Conservation (phyloP, 2,329 filamentous ascomycete species). For the Blastomyces silverae region DNA sequence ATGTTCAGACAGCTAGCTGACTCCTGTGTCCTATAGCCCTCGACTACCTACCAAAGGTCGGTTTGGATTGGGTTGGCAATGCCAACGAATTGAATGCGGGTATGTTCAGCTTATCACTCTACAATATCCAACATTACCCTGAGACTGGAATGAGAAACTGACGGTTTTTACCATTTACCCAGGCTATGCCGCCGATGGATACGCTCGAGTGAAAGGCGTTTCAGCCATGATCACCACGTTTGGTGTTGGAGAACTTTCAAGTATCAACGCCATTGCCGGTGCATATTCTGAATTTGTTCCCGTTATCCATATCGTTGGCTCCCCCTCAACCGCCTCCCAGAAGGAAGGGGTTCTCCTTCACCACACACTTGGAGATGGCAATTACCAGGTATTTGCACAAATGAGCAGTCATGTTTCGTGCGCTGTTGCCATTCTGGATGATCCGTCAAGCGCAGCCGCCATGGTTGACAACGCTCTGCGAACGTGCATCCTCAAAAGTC, state of each 20-base stretch:
- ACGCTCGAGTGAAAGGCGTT: slow-evolving; percentile 65
- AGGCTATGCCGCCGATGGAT: slow-evolving; percentile 73
- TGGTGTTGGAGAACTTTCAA: slow-evolving; percentile 61
- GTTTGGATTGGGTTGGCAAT: slow-evolving; percentile 55
- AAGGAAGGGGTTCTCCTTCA: slow-evolving; percentile 48
- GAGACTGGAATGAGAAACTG: neutral
- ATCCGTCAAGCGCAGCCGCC: slow-evolving; percentile 60
- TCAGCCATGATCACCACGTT: slow-evolving; percentile 67
- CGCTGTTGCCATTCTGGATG: slow-evolving; percentile 62
- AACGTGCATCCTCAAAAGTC: slow-evolving; percentile 65
- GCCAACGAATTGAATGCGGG: slow-evolving; percentile 56
- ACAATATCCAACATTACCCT: neutral
- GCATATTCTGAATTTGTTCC: slow-evolving; percentile 67
- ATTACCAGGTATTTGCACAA: slow-evolving; percentile 74
- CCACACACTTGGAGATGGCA: slow-evolving; percentile 67
- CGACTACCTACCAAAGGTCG: slow-evolving; percentile 51
- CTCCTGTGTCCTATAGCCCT: slow-evolving; percentile 38
- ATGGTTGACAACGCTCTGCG: slow-evolving; percentile 72
- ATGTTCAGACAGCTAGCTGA: too few relatives aligned
- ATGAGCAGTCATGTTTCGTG: slow-evolving; percentile 70
- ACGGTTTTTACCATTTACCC: neutral
- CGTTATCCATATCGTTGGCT: slow-evolving; percentile 56
- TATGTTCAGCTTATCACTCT: slow-evolving; percentile 24
- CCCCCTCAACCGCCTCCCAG: slow-evolving; percentile 45
- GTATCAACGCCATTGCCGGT: slow-evolving; percentile 67